Evolutionary conservation across 768 basidiomycete genomes (phyloP), one percentile per base, ranked within the genome.

Genomic region (Collybia mongolica): DNA sequence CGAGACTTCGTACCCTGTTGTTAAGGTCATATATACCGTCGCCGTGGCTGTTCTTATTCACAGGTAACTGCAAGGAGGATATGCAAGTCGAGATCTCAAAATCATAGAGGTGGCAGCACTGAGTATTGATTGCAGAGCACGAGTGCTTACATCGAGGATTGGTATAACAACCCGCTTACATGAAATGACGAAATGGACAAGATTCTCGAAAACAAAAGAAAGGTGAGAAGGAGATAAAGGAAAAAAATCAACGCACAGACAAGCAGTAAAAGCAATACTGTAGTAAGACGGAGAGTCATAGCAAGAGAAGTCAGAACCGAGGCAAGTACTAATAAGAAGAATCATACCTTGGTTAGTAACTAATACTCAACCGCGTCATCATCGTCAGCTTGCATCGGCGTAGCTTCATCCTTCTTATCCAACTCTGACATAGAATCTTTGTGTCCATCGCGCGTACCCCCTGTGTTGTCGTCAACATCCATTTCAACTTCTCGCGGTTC

Each of bases 321-420:
- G 19, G 23, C 28, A 18, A 32, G 24, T 15, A 12, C 9, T 23
- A 32, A 44, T 18, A 17, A 48, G 22, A 44, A 7, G 18, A 43
- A 11, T 6, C 54, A 26, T 43, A 60, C 59, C 55, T 52, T 59
- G 47, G 44, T 60, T 29, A 53, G 54, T 58, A 51, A 62, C 67
- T 76, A 89, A 70, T 90, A 90, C 70, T 90, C 88, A 39, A 90
- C 86, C 9, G 86, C 88, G 62, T 90, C 88, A 54, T 90, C 88
- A 55, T 87, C 88, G 51, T 89, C 86, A 43, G 81, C 83, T 55
- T 78, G 81, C 69, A 80, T 76, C 6, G 75, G 63, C 32, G 74
- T 65, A 23, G 74, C 57, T 48, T 82, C 80, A 44, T 82, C 81
- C 59, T 82, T 81, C 60, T 75, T 75, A 53, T 79, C 77, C 39